Conservation (phyloP, 495 filamentous ascomycete species). For the Aeminium ludgeri region DNA sequence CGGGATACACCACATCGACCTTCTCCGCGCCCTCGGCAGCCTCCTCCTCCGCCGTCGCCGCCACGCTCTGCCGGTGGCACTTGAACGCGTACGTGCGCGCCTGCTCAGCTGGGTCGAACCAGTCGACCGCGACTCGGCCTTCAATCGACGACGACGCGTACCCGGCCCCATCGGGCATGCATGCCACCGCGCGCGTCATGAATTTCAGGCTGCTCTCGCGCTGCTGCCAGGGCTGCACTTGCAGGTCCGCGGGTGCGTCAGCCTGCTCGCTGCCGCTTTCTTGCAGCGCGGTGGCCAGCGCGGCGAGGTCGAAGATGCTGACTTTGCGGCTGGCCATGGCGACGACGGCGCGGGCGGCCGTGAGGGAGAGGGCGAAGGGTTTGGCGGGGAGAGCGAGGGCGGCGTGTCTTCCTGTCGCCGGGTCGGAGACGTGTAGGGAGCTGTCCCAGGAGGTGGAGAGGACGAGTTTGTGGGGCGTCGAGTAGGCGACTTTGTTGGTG, state of each 20-base stretch:
- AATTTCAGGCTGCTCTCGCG: conserved; percentile 87
- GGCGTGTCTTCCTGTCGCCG: conserved; percentile 31
- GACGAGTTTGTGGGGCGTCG: conserved; percentile 51
- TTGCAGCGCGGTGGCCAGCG: conserved; percentile 39
- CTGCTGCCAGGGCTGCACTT: conserved; percentile 69
- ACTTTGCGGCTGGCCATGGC: conserved; percentile 86
- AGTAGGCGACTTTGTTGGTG: conserved; percentile 72
- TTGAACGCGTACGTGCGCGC: conserved; percentile 96
- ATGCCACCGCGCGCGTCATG: conserved; percentile 83
- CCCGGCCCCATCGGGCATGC: conserved; percentile 88
- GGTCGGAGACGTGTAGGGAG: conserved; percentile 68
- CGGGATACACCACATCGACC: conserved; percentile 80
- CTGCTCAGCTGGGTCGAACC: conserved; percentile 84
- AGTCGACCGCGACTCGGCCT: conserved; percentile 87
- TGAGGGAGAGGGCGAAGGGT: conserved; percentile 70
- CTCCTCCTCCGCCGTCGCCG: conserved; percentile 18
- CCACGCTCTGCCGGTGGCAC: conserved; percentile 58
- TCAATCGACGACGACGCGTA: conserved; percentile 84
- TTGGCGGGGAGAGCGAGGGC: conserved; percentile 59
- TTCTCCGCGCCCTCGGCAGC: conserved; percentile 40
- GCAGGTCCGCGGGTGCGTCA: conserved; percentile 20
- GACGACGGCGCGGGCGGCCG: conserved; percentile 70
- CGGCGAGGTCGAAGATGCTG: conserved; percentile 78
- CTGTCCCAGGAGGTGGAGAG: conserved; percentile 88
- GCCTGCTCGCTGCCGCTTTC: conserved; percentile 27